Conservation (phyloP, 345 rosid genomes). For the Acer negundo region DNA sequence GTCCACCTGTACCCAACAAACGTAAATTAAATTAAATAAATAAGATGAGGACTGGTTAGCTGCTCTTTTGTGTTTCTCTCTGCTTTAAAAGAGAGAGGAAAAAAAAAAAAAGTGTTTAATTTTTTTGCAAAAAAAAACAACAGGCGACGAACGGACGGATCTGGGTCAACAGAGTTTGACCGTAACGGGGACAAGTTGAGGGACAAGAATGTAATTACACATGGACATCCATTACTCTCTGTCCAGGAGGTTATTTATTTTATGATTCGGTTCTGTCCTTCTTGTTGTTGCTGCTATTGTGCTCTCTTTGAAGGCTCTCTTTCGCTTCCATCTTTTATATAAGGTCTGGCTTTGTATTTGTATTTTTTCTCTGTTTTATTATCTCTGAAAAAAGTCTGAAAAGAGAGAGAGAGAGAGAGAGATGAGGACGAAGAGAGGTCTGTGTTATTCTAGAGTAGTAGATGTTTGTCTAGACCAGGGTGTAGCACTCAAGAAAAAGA, state of each 20-base stretch:
- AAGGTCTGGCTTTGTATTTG: slow-evolving; percentile 37
- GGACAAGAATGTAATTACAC: slow-evolving; percentile 32
- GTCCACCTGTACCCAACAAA: slow-evolving; percentile 11
- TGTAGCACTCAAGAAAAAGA: slow-evolving; percentile 13
- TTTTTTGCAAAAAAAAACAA: slow-evolving; percentile 12
- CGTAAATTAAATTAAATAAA: background rate
- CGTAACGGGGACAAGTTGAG: slow-evolving; percentile 30
- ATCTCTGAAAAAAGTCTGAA: slow-evolving; percentile 14
- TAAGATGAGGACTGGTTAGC: background rate
- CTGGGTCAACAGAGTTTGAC: slow-evolving; percentile 66
- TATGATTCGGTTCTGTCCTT: slow-evolving; percentile 35
- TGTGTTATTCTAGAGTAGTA: slow-evolving; percentile 45
- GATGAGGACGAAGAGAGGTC: slow-evolving; percentile 61
- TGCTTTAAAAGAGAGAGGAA: background rate
- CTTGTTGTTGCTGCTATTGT: slow-evolving; percentile 15
- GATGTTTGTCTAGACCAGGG: slow-evolving; percentile 26
- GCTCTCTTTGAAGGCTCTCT: slow-evolving; percentile 2
- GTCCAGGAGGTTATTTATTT: slow-evolving; percentile 15
- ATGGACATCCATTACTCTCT: background rate
- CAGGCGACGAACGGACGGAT: slow-evolving; percentile 32
- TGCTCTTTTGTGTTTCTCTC: background rate
- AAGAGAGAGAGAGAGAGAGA: background rate
- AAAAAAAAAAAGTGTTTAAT: too few species aligned
- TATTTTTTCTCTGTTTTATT: background rate
- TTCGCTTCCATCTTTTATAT: slow-evolving; percentile 31